Percentiles rank a stretch among this genome's conserved stretches.
Evolutionary conservation across 2,329 filamentous ascomycete species (phyloP).

Genomic region (Paraconiothyrium brasiliense): DNA sequence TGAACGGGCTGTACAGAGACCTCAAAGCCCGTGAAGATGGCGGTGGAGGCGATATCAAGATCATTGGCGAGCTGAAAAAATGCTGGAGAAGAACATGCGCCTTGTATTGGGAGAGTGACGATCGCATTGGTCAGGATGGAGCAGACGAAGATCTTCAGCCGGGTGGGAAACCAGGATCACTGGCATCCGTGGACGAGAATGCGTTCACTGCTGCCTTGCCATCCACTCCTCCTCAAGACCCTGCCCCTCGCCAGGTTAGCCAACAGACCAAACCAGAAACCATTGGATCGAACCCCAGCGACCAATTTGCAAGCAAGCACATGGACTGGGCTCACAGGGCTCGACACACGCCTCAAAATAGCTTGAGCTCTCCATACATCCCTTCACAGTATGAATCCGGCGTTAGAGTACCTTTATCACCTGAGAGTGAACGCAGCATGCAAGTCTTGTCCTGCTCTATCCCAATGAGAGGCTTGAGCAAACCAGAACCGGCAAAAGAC

Average conservation of each 20-base stretch:
- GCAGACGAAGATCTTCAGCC: slow-evolving; percentile 75
- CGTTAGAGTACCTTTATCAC: slow-evolving; percentile 52
- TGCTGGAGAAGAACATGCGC: slow-evolving; percentile 94
- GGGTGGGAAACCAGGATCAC: slow-evolving; percentile 70
- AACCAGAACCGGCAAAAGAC: slow-evolving; percentile 49
- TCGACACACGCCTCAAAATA: slow-evolving; percentile 50
- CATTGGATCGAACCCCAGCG: slow-evolving; percentile 47
- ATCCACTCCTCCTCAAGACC: slow-evolving; percentile 36
- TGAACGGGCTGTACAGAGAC: slow-evolving; percentile 71
- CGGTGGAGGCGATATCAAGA: slow-evolving; percentile 77
- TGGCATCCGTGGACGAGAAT: slow-evolving; percentile 35
- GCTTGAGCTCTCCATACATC: slow-evolving; percentile 46
- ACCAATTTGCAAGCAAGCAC: slow-evolving; percentile 48
- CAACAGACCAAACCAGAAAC: slow-evolving; percentile 44
- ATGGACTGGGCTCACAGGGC: slow-evolving; percentile 50
- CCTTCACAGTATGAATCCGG: slow-evolving; percentile 44
- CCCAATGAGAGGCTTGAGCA: slow-evolving; percentile 55
- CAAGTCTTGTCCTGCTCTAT: slow-evolving; percentile 69
- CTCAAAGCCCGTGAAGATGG: slow-evolving; percentile 62
- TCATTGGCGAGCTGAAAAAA: slow-evolving; percentile 92
- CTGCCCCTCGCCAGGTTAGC: slow-evolving; percentile 22
- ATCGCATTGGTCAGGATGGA: slow-evolving; percentile 67
- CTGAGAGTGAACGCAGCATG: slow-evolving; percentile 61
- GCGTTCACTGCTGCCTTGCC: slow-evolving; percentile 24
- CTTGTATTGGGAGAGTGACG: slow-evolving; percentile 83